A percentile compares a stretch with the other conserved stretches of the same genome.
These are phyloP conservation scores for Fusarium setosum DNA, from an alignment of 2,329 filamentous ascomycete genomes.

Conservation along the genomic window DNA sequence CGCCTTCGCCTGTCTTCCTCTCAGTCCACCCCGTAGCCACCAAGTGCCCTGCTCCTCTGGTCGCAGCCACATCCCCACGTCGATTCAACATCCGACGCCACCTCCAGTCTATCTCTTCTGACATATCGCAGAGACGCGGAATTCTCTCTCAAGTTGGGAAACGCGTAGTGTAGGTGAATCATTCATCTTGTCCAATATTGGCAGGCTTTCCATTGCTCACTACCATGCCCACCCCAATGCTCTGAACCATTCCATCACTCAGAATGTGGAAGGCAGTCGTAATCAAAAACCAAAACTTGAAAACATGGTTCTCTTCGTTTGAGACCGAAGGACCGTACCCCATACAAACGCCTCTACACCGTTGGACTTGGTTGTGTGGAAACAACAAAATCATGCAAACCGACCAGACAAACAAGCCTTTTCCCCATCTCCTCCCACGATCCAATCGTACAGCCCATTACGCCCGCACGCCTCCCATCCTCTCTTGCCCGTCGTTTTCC, in stretches of 20 bases:
- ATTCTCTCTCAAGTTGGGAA: not conserved
- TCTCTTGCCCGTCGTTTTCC: constrained; percentile 17
- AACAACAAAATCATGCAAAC: constrained; percentile 30
- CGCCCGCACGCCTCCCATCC: constrained; percentile 9
- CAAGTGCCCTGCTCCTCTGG: not conserved
- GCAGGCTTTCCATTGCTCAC: constrained; percentile 12
- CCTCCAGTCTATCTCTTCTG: not conserved
- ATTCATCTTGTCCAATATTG: constrained; percentile 8
- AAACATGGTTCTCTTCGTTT: not conserved
- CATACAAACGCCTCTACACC: constrained; percentile 22
- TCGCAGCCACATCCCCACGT: constrained; percentile 3
- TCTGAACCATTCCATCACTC: not conserved
- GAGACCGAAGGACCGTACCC: constrained; percentile 5
- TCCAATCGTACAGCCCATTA: constrained; percentile 37
- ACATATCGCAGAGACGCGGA: not conserved
- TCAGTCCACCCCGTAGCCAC: not conserved
- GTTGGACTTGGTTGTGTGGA: constrained; percentile 16
- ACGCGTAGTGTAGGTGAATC: not conserved
- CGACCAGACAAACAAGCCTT: constrained; percentile 5
- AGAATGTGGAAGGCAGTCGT: constrained; percentile 11
- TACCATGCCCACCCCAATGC: constrained; percentile 3
- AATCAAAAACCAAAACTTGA: not conserved
- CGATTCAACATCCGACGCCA: not conserved
- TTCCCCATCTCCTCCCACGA: constrained; percentile 14
- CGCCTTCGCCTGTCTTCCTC: not conserved